A percentile compares a stretch with the other conserved stretches of the same genome.
These are phyloP conservation scores for Adansonia grandidieri DNA, from an alignment of 441 rosid genomes.

Conservation along the genomic window DNA sequence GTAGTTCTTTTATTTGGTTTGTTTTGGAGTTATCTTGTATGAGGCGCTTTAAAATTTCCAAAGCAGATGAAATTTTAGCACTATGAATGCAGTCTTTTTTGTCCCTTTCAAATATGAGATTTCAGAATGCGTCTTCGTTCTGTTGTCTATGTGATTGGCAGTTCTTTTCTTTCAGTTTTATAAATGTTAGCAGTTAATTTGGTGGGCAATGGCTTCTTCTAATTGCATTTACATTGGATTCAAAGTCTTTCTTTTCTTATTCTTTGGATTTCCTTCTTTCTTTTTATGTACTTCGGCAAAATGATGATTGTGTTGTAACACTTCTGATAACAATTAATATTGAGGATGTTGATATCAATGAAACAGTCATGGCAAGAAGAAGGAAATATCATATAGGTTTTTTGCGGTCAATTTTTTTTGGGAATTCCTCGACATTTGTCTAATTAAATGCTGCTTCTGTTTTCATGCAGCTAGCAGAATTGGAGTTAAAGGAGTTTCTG, in stretches of 20 bases:
- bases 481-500: conserved; percentile 80
- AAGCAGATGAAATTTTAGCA: not conserved
- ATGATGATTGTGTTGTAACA: not conserved
- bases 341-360: not conserved
- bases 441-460: conserved; percentile 14
- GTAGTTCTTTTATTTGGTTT: not conserved
- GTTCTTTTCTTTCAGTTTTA: conserved; percentile 2
- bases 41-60: not conserved
- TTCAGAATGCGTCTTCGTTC: not conserved
- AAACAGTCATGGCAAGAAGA: not conserved
- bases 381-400: not conserved
- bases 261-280: not conserved
- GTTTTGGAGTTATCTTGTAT: not conserved
- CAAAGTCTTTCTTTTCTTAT: not conserved
- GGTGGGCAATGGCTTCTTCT: not conserved
- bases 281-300: not conserved
- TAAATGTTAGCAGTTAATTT: not conserved
- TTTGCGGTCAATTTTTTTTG: not conserved
- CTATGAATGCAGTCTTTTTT: not conserved
- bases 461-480: conserved; percentile 64
- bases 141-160: not conserved
- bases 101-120: not conserved
- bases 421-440: not conserved
- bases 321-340: not conserved
- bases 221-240: not conserved